Evolutionary conservation across 805 yeast genomes (phyloP).

Genomic region (Debaryomyces maramus): DNA sequence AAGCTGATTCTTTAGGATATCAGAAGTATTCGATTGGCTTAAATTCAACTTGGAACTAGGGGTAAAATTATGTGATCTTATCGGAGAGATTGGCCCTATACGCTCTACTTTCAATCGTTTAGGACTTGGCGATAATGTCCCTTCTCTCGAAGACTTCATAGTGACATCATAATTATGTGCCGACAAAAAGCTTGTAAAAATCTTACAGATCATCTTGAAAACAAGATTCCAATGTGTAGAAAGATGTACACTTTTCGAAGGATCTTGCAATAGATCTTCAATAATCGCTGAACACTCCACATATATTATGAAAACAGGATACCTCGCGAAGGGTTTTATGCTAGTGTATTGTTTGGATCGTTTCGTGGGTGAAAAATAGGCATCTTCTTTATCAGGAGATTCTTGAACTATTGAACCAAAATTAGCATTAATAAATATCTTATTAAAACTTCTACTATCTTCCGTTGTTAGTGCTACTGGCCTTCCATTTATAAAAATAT

Average conservation of each 20-base stretch:
- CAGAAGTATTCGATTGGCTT: no score
- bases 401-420: conserved; percentile 18
- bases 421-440: conserved; percentile 20
- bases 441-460: conserved; percentile 20
- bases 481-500: conserved; percentile 46
- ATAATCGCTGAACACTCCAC: conserved; percentile 23
- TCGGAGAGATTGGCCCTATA: no score
- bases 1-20: not conserved
- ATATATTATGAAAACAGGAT: conserved; percentile 41
- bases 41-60: not conserved
- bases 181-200: conserved; percentile 15
- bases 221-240: conserved; percentile 24
- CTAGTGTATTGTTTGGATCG: conserved; percentile 12
- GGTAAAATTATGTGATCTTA: not conserved
- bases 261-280: conserved; percentile 43
- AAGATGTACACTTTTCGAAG: conserved; percentile 29
- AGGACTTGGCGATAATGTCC: not conserved
- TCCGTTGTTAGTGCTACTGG: conserved; percentile 15
- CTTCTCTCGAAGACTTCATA: not conserved
- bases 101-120: not conserved
- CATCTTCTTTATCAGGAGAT: conserved; percentile 6
- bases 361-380: conserved; percentile 1
- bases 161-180: conserved; percentile 1
- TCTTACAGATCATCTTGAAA: conserved; percentile 28
- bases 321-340: conserved; percentile 29